These are phyloP conservation scores for Rosa persica DNA, from an alignment of 306 rosid genomes.

Conservation along the genomic window DNA sequence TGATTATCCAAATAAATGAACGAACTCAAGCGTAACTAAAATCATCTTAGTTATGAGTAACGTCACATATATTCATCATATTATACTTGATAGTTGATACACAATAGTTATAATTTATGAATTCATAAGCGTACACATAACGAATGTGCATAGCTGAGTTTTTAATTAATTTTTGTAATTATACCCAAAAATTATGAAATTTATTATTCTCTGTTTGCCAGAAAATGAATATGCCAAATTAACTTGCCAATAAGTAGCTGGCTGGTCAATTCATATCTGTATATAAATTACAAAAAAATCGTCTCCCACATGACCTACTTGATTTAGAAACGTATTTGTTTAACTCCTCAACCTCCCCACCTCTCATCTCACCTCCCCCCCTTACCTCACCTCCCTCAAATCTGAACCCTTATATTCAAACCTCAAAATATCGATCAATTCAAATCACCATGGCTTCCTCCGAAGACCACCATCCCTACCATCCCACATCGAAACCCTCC, in stretches of 20 bases:
- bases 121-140: not conserved
- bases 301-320: not conserved
- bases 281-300: not conserved
- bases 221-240: not conserved
- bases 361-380: not conserved
- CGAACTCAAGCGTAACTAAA: too few species aligned
- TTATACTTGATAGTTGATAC: too few species aligned
- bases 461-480: constrained; percentile 30
- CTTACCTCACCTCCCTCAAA: too few species aligned
- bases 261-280: not conserved
- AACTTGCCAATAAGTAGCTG: not conserved
- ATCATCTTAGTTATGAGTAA: too few species aligned
- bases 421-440: not conserved
- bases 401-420: not conserved
- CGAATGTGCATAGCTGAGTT: too few species aligned
- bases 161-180: too few species aligned
- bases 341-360: not conserved
- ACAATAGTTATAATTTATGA: too few species aligned
- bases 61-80: too few species aligned
- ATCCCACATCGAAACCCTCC: constrained; percentile 48
- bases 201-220: not conserved
- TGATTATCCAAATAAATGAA: not conserved
- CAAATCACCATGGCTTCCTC: constrained; percentile 19
- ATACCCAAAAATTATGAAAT: not conserved
- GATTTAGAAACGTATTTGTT: not conserved